Base-by-base conservation (phyloP, 345 rosid genomes). In the Salix caprea region DNA sequence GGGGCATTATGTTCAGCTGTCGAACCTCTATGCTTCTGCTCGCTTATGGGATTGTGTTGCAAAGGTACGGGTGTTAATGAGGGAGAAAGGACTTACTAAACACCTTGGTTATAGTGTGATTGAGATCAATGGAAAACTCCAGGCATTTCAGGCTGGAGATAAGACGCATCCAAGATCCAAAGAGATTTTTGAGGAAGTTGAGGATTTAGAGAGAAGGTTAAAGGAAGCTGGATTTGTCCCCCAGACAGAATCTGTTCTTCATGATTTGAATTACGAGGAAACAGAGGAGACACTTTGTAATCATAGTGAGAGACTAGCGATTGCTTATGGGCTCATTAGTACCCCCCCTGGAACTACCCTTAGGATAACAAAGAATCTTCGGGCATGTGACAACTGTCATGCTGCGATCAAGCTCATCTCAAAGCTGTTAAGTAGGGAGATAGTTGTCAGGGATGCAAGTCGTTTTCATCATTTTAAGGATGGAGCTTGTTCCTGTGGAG, bases 1-100 rank as follows among this genome's bases (percentile, higher is more conserved):
- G 54, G 93, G 94, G 67, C 90, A 88, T 72, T 89, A 87, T 70
- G 90, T 92, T 77, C 94, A 88, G 82, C 90, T 92, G 32, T 89
- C 97, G 23, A 89, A 92, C 78, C 87, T 92, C 69, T 92, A 92
- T 77, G 97, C 97, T 65, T 86, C 90, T 46, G 83, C 85, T 3
- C 77, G 83, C 65, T 67, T 92, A 79, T 89, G 94, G 93, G 87
- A 85, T 79, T 74, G 50, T 39, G 88, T 90, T 69, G 83, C 85
- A 54, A 88, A 85, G 81, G 15, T 90, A 48, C 80, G 92, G 6
- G 79, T 87, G 56, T 66, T 75, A 85, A 92, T 90, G 93, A 90
- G 62, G 79, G 88, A 83, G 82, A 88, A 81, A 79, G 91, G 94
- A 18, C 74, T 90, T 66, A 78, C 42, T 37, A 89, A 92, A 79